These are phyloP conservation scores for Pseudopithomyces chartarum DNA, from an alignment of 2,329 filamentous ascomycete species.

Conservation along the genomic window DNA sequence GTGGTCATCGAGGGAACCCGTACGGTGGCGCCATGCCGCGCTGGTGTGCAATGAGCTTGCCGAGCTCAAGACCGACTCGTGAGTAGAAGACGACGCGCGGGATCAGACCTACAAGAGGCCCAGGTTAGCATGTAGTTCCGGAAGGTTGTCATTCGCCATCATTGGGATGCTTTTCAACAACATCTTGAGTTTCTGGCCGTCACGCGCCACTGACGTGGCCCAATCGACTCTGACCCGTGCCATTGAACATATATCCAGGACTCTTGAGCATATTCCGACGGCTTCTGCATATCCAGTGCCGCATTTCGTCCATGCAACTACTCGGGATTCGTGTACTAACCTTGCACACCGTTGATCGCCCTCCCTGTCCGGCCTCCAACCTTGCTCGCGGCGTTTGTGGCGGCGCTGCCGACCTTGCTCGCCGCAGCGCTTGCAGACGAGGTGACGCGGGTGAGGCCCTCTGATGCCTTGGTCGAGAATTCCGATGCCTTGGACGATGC, in stretches of 20 bases:
- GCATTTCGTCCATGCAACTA: conserved; percentile 5
- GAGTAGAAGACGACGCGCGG: conserved; percentile 91
- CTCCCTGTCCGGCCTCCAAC: conserved; percentile 83
- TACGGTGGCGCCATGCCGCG: conserved; percentile 97
- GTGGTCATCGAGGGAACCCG: conserved; percentile 46
- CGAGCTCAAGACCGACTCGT: conserved; percentile 83
- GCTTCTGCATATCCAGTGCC: conserved; percentile 12
- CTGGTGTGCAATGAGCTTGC: conserved; percentile 82
- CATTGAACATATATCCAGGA: conserved; percentile 18
- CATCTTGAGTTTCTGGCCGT: neutral
- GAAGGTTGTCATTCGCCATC: neutral
- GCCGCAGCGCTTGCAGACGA: conserved; percentile 80
- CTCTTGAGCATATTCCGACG: neutral
- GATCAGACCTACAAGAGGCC: conserved; percentile 68
- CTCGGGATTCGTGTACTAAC: conserved; percentile 61
- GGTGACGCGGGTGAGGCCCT: conserved; percentile 82
- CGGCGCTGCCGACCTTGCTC: conserved; percentile 69
- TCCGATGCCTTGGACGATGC: conserved; percentile 70
- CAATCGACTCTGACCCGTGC: conserved; percentile 12
- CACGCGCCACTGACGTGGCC: neutral
- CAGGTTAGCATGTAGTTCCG: conserved; percentile 20
- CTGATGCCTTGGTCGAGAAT: conserved; percentile 74
- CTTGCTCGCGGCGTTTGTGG: conserved; percentile 59
- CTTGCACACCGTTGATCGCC: conserved; percentile 79
- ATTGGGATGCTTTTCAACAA: neutral